These are phyloP conservation scores for Pyrenochaeta sp. DNA, from an alignment of 2,329 filamentous ascomycete species.

Conservation along the genomic window DNA sequence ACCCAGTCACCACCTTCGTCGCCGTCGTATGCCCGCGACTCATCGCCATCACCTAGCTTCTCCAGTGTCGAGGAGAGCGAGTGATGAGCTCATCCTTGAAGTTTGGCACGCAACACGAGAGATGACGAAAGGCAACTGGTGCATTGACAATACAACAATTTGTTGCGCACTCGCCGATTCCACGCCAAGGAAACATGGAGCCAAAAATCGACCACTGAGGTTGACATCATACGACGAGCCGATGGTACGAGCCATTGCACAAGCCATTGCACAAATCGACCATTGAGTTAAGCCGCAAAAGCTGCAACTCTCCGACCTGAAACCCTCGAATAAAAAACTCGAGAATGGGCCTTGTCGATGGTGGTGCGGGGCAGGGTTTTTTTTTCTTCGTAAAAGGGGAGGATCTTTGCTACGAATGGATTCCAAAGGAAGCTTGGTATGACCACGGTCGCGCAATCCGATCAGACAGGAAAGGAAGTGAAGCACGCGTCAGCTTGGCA, in stretches of 20 bases:
- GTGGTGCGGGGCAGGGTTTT: too few relatives aligned
- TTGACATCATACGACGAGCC: not conserved
- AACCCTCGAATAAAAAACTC: not conserved
- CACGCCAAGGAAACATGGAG: not conserved
- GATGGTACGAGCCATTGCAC: not conserved
- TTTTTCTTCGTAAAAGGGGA: too few relatives aligned
- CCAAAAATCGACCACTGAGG: not conserved
- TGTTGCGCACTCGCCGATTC: not conserved
- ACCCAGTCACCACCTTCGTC: slow-evolving; percentile 18
- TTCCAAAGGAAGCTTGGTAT: not conserved
- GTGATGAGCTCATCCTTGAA: slow-evolving; percentile 16
- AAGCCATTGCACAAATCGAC: too few relatives aligned
- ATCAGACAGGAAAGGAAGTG: not conserved
- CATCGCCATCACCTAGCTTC: slow-evolving; percentile 38
- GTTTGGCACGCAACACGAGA: not conserved
- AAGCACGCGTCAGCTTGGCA: not conserved
- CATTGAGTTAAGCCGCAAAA: not conserved
- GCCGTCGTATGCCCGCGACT: slow-evolving; percentile 27
- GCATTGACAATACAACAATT: not conserved
- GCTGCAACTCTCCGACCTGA: not conserved
- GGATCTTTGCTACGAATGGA: not conserved
- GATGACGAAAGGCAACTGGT: not conserved
- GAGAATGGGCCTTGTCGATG: too few relatives aligned
- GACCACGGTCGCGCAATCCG: not conserved
- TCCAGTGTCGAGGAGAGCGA: slow-evolving; percentile 36